phyloP scores from a whole-genome alignment of 2,329 filamentous ascomycete genomes.

The Venturia nashicola region DNA sequence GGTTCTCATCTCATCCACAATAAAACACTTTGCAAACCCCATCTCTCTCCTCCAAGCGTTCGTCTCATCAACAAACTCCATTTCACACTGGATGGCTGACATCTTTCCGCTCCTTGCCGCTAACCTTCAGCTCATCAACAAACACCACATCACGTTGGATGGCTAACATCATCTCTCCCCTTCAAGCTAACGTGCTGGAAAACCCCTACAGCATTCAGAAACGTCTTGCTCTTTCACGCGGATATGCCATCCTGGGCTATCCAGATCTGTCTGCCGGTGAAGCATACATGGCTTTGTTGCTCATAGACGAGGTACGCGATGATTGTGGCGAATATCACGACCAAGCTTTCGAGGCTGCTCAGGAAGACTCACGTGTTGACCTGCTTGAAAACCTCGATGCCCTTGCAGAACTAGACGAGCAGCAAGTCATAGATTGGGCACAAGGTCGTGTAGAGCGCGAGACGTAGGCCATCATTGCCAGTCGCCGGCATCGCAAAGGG shows the following conservation, averaged over 20 bases:
- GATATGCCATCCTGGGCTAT: slow-evolving; percentile 66
- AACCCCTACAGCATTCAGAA: slow-evolving; percentile 1
- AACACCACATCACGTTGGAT: no score
- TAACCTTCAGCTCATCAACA: no score
- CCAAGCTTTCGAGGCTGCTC: slow-evolving; percentile 40
- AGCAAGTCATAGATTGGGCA: neutral
- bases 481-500: neutral
- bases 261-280: slow-evolving; percentile 83
- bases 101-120: no score
- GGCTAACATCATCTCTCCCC: neutral
- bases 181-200: neutral
- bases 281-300: slow-evolving; percentile 77
- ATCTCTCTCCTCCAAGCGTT: no score
- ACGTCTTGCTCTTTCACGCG: slow-evolving; percentile 50
- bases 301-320: slow-evolving; percentile 69
- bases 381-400: no score
- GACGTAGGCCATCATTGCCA: neutral
- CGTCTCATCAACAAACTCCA: no score
- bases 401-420: no score
- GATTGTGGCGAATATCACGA: slow-evolving; percentile 77
- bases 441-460: neutral
- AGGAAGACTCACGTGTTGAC: slow-evolving; percentile 13
- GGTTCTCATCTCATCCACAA: no score
- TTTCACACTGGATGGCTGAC: no score
- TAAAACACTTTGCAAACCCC: no score